phyloP scores from a whole-genome alignment of 2,329 filamentous ascomycete genomes.

The Calonectria hawksworthii region DNA sequence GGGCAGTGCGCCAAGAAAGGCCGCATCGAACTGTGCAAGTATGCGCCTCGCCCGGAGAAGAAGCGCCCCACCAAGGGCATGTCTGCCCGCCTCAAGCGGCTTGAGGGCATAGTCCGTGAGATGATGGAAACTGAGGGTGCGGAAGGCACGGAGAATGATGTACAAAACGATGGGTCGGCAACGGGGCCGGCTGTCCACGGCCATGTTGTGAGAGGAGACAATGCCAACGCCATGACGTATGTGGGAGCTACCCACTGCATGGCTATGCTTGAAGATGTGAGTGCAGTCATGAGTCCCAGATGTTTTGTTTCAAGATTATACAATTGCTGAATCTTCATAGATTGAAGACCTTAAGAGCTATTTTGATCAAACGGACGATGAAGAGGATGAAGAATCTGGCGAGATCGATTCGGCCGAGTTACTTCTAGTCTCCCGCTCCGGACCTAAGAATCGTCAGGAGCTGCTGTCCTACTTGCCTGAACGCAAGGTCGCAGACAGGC shows the following conservation, averaged over 20 bases:
- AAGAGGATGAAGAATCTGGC: constrained; percentile 51
- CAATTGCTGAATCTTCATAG: constrained; percentile 49
- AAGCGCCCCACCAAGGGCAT: constrained; percentile 62
- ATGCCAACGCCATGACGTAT: constrained; percentile 62
- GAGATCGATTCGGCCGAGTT: constrained; percentile 57
- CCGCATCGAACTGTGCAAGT: constrained; percentile 60
- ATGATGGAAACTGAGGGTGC: constrained; percentile 62
- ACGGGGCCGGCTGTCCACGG: constrained; percentile 48
- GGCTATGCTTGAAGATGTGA: constrained; percentile 72
- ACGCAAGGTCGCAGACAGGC: constrained; percentile 60
- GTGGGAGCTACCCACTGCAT: constrained; percentile 73
- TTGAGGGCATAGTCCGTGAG: constrained; percentile 70
- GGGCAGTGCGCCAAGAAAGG: constrained; percentile 66
- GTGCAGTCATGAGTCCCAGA: constrained; percentile 35
- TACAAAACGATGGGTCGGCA: constrained; percentile 17
- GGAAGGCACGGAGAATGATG: background rate
- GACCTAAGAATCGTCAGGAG: constrained; percentile 59
- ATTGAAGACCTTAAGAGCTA: constrained; percentile 72
- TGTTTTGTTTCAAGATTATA: too few relatives aligned
- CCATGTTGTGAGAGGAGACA: constrained; percentile 59
- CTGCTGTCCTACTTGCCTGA: constrained; percentile 64
- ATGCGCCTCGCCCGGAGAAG: constrained; percentile 61
- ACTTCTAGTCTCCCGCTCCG: constrained; percentile 57
- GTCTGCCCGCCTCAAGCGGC: constrained; percentile 66
- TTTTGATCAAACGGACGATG: constrained; percentile 63